These are phyloP conservation scores for Westerdykella sp. DNA, from an alignment of 2,329 filamentous ascomycete genomes.

Conservation along the genomic window DNA sequence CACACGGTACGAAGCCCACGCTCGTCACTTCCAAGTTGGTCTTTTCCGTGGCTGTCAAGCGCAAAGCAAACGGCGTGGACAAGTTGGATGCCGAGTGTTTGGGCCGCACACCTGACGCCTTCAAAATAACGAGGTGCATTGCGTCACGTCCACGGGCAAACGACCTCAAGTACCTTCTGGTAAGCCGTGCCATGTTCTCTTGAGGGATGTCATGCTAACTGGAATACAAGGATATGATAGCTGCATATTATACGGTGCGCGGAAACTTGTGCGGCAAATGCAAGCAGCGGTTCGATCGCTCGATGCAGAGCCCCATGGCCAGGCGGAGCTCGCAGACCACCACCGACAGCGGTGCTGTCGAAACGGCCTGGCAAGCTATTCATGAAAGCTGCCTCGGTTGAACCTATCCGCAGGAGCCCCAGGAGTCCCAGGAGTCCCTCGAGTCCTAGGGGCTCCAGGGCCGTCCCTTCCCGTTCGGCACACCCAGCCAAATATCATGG, in stretches of 20 bases:
- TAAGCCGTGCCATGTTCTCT: slow-evolving; percentile 12
- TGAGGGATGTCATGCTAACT: slow-evolving; percentile 7
- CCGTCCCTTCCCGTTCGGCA: background rate
- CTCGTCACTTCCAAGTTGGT: slow-evolving; percentile 9
- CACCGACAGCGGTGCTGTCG: slow-evolving; percentile 10
- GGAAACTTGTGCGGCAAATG: slow-evolving; percentile 30
- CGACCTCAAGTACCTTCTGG: slow-evolving; percentile 30
- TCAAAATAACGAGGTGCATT: slow-evolving; percentile 30
- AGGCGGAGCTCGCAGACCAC: slow-evolving; percentile 24
- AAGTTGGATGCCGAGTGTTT: slow-evolving; percentile 28
- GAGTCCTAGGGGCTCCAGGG: too few species aligned
- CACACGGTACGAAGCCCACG: slow-evolving; percentile 10
- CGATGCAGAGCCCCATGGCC: slow-evolving; percentile 22
- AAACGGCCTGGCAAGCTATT: slow-evolving; percentile 31
- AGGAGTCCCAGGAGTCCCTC: too few species aligned
- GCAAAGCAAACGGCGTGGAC: slow-evolving; percentile 18
- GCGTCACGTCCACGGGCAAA: slow-evolving; percentile 26
- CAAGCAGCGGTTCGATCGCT: slow-evolving; percentile 21
- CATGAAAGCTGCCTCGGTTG: slow-evolving; percentile 30
- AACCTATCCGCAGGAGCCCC: background rate
- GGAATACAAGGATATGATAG: slow-evolving; percentile 33
- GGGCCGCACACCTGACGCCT: slow-evolving; percentile 21
- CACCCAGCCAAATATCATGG: too few species aligned
- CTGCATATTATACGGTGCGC: slow-evolving; percentile 32
- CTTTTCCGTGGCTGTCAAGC: slow-evolving; percentile 27